phyloP scores from a whole-genome alignment of 2,329 filamentous ascomycete genomes.

The Aspergillus melleus region DNA sequence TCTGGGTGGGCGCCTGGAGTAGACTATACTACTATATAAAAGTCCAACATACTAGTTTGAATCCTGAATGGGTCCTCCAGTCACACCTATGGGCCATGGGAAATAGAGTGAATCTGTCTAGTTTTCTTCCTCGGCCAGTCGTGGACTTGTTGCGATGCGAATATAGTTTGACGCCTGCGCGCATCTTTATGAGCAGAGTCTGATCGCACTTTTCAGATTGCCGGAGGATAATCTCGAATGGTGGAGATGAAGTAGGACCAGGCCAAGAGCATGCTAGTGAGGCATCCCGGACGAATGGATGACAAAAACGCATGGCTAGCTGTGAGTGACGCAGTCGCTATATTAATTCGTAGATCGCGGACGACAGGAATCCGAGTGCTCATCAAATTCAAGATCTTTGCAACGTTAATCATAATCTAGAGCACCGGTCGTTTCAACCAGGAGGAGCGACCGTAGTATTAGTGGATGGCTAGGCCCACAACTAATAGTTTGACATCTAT shows the following conservation, averaged over 20 bases:
- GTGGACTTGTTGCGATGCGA: no score
- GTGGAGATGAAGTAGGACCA: not conserved
- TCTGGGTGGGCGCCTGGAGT: no score
- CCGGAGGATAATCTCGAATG: not conserved
- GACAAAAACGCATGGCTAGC: not conserved
- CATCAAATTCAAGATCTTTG: not conserved
- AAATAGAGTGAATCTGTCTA: no score
- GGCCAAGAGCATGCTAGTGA: not conserved
- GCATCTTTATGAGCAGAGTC: not conserved
- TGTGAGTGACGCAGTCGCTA: not conserved
- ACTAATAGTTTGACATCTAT: not conserved
- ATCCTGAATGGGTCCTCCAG: no score
- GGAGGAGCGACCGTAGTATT: not conserved
- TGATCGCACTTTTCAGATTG: not conserved
- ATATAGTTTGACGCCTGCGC: no score
- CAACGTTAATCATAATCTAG: not conserved
- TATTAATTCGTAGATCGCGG: not conserved
- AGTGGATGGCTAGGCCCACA: not conserved
- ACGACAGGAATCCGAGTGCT: not conserved
- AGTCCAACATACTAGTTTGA: no score
- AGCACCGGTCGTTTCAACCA: not conserved
- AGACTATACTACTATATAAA: no score
- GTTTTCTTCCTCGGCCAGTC: no score
- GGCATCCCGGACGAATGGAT: not conserved
- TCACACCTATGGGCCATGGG: no score